These are phyloP conservation scores for Diaporthe sp. DNA, from an alignment of 2,329 filamentous ascomycete genomes.

Conservation along the genomic window DNA sequence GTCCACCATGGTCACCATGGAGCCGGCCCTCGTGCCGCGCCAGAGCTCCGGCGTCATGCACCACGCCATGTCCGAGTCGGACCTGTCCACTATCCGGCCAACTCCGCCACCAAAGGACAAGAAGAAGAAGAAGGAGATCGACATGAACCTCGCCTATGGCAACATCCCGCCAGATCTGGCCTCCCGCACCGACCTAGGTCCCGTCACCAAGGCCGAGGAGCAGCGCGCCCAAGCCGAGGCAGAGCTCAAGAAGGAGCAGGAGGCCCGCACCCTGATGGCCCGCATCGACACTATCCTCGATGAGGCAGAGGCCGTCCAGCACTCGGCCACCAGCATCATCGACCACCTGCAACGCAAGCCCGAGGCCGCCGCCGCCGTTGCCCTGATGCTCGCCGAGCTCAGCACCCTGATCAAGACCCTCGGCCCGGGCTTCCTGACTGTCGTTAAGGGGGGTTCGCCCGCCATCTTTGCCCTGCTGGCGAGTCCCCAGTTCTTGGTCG, in stretches of 20 bases:
- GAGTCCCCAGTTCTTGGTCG: slow-evolving; percentile 94
- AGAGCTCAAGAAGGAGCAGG: slow-evolving; percentile 68
- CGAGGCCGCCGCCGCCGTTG: slow-evolving; percentile 93
- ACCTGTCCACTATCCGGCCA: slow-evolving; percentile 46
- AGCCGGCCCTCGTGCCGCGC: slow-evolving; percentile 42
- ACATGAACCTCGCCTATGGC: slow-evolving; percentile 94
- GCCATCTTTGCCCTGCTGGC: slow-evolving; percentile 88
- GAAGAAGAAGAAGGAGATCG: slow-evolving; percentile 69
- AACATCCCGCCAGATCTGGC: slow-evolving; percentile 80
- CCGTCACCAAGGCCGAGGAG: slow-evolving; percentile 46
- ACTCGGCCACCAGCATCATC: slow-evolving; percentile 87
- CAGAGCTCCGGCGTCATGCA: slow-evolving; percentile 50
- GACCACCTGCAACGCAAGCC: slow-evolving; percentile 78
- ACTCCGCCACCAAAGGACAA: not conserved
- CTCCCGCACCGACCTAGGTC: slow-evolving; percentile 62
- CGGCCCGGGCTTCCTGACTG: slow-evolving; percentile 82
- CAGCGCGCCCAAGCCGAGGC: slow-evolving; percentile 58
- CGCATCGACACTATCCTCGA: slow-evolving; percentile 84
- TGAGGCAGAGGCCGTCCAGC: slow-evolving; percentile 90
- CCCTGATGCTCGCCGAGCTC: slow-evolving; percentile 91
- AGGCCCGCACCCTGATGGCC: slow-evolving; percentile 70
- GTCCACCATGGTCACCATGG: slow-evolving; percentile 12
- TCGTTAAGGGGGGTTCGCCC: slow-evolving; percentile 85
- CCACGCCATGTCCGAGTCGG: slow-evolving; percentile 58
- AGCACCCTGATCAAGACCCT: slow-evolving; percentile 86